Conservation (phyloP, 2,329 filamentous ascomycete species). For the Colletotrichum tabaci region DNA sequence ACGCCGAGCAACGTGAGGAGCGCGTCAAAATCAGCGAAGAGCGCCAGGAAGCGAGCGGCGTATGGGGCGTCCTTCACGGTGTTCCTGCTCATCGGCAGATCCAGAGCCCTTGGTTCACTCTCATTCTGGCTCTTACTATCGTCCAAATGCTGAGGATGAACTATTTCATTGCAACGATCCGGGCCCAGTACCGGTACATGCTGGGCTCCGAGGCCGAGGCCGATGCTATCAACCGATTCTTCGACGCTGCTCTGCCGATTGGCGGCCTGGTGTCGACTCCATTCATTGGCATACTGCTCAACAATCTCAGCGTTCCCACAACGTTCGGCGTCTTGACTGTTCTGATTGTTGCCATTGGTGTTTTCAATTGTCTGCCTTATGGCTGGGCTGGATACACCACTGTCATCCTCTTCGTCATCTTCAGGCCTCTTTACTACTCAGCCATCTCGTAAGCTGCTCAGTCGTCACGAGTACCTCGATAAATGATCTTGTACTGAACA, state of each 20-base stretch:
- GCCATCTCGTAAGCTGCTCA: conserved; percentile 71
- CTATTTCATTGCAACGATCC: conserved; percentile 77
- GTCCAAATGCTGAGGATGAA: conserved; percentile 78
- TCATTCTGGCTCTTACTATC: conserved; percentile 77
- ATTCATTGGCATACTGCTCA: conserved; percentile 79
- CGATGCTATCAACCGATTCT: conserved; percentile 57
- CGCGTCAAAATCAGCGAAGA: conserved; percentile 70
- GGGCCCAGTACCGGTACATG: conserved; percentile 79
- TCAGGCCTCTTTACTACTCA: conserved; percentile 83
- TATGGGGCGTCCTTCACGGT: conserved; percentile 82
- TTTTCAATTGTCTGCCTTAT: conserved; percentile 75
- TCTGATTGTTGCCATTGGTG: conserved; percentile 73
- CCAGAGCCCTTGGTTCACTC: conserved; percentile 77
- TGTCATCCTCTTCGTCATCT: conserved; percentile 78
- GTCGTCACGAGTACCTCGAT: too few species aligned
- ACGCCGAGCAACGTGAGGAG: conserved; percentile 66
- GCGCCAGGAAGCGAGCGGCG: conserved; percentile 72
- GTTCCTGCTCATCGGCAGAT: conserved; percentile 76
- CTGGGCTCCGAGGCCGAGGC: conserved; percentile 64
- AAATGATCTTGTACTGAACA: not conserved
- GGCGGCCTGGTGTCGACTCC: conserved; percentile 80
- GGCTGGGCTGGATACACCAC: conserved; percentile 77
- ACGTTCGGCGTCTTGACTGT: conserved; percentile 72
- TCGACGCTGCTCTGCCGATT: conserved; percentile 70
- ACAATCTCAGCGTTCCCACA: conserved; percentile 74